phyloP scores from a whole-genome alignment of 495 filamentous ascomycete genomes.

The Trichocladium antarcticum region DNA sequence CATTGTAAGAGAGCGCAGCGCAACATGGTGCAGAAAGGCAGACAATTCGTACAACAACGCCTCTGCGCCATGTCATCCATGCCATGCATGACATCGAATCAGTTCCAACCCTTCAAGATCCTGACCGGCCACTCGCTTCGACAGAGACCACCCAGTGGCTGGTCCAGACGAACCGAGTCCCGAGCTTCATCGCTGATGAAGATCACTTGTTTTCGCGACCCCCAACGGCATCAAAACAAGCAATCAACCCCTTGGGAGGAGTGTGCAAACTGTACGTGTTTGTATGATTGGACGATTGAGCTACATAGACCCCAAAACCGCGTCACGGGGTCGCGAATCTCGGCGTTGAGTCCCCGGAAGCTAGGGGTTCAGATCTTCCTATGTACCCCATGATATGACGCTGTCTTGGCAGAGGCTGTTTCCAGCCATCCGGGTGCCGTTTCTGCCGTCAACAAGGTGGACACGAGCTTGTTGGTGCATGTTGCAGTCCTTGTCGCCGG shows the following conservation, averaged over 20 bases:
- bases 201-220: not conserved
- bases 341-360: not conserved
- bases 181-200: not conserved
- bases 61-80: too few relatives aligned
- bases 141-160: not conserved
- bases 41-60: too few relatives aligned
- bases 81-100: not conserved
- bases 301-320: slow-evolving; percentile 5
- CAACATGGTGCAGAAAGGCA: not conserved
- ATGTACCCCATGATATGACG: not conserved
- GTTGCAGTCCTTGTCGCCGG: too few relatives aligned
- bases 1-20: not conserved
- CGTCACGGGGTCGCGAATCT: slow-evolving; percentile 24
- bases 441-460: too few relatives aligned
- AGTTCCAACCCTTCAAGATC: not conserved
- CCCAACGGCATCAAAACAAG: not conserved
- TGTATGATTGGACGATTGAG: slow-evolving; percentile 12
- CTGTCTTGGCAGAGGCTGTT: slow-evolving; percentile 20
- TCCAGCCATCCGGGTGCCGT: slow-evolving; percentile 19
- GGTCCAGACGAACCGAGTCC: not conserved
- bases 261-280: too few relatives aligned
- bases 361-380: slow-evolving; percentile 4
- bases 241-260: not conserved
- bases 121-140: not conserved
- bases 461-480: not conserved